Conservation (phyloP, 2,329 filamentous ascomycete genomes). For the Cercospora janseana region DNA sequence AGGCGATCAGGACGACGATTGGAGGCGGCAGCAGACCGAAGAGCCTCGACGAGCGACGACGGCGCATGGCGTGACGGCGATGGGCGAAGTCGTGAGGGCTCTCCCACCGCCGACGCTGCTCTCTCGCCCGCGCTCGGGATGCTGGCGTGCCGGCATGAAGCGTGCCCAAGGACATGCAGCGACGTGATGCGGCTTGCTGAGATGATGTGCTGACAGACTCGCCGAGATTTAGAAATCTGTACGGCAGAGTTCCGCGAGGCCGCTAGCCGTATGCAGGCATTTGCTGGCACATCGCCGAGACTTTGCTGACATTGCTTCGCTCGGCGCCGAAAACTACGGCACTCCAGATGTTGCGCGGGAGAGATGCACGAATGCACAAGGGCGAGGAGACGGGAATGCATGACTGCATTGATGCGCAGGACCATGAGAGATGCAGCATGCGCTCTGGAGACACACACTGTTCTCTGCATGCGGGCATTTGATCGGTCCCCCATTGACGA, state of each 20-base stretch:
- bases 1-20: slow-evolving; percentile 1
- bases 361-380: too few species aligned
- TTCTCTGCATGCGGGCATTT: too few species aligned
- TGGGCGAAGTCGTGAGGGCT: neutral
- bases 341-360: neutral
- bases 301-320: neutral
- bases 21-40: neutral
- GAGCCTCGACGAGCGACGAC: neutral
- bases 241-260: neutral
- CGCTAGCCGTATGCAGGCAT: neutral
- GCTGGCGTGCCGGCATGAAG: too few species aligned
- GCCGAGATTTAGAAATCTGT: neutral
- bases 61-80: neutral
- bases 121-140: too few species aligned
- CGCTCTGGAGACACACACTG: too few species aligned
- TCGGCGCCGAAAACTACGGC: slow-evolving; percentile 1
- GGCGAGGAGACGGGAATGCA: too few species aligned
- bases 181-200: neutral
- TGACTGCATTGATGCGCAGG: too few species aligned
- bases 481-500: too few species aligned
- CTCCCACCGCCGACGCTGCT: too few species aligned
- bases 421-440: too few species aligned
- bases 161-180: neutral
- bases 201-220: slow-evolving; percentile 1
- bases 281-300: neutral